Evolutionary conservation across 495 filamentous ascomycete genomes (phyloP).

Genomic region (Penicillium pulvis): DNA sequence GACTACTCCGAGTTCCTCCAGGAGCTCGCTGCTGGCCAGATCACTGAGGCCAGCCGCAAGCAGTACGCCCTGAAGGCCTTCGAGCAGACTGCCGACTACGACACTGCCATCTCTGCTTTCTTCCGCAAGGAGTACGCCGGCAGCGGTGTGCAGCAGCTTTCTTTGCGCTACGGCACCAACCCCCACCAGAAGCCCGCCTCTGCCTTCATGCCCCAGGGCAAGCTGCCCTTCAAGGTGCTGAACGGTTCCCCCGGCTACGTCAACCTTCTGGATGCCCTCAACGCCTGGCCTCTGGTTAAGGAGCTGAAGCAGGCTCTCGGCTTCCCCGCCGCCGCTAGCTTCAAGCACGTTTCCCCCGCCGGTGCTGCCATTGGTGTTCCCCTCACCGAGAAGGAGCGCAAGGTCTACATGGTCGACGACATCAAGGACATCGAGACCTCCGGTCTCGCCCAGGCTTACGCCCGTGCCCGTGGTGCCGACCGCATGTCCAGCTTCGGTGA

Average conservation of each 20-base stretch:
- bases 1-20: conserved; percentile 94
- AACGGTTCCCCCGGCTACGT: conserved; percentile 91
- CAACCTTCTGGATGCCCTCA: conserved; percentile 94
- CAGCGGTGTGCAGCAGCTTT: conserved; percentile 77
- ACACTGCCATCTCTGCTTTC: conserved; percentile 90
- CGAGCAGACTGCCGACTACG: conserved; percentile 97
- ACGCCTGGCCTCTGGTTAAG: conserved; percentile 95
- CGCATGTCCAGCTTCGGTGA: conserved; percentile 98
- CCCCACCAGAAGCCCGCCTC: conserved; percentile 96
- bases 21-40: conserved; percentile 83
- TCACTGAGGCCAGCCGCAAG: conserved; percentile 79
- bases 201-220: conserved; percentile 69
- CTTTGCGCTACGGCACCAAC: conserved; percentile 93
- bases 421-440: conserved; percentile 85
- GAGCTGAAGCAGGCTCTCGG: conserved; percentile 87
- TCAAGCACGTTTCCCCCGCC: conserved; percentile 98
- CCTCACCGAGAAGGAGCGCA: conserved; percentile 81
- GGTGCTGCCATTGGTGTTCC: conserved; percentile 92
- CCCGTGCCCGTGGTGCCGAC: conserved; percentile 90
- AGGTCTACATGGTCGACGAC: conserved; percentile 98
- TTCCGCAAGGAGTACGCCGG: conserved; percentile 95
- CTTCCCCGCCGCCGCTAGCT: conserved; percentile 91
- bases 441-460: conserved; percentile 88
- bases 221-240: conserved; percentile 96
- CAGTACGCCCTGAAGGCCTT: conserved; percentile 94